Evolutionary conservation across 2,329 filamentous ascomycete species (phyloP).

Genomic region (Capronia americana): DNA sequence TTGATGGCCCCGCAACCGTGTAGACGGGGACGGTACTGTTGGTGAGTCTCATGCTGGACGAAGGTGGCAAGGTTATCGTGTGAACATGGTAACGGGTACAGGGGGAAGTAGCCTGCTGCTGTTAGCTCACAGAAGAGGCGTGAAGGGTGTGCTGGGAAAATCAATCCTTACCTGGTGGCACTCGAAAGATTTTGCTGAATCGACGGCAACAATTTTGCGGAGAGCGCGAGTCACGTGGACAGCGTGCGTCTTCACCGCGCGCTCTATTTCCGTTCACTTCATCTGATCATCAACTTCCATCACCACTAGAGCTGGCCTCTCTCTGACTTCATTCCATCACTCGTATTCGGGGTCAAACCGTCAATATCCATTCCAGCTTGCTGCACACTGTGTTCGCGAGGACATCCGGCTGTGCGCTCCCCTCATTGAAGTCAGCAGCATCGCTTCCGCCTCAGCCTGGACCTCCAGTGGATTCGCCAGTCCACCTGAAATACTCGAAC

Average conservation of each 20-base stretch:
- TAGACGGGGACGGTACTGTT: slow-evolving; percentile 88
- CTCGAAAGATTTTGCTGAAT: slow-evolving; percentile 13
- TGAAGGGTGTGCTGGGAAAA: not conserved
- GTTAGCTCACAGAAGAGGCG: not conserved
- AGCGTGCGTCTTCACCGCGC: not conserved
- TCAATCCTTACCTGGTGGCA: slow-evolving; percentile 19
- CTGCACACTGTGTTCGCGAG: not conserved
- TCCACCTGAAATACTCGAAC: not conserved
- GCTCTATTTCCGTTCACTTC: not conserved
- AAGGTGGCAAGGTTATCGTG: not conserved
- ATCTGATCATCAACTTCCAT: not conserved
- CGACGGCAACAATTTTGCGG: not conserved
- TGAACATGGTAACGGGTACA: not conserved
- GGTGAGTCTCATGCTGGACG: slow-evolving; percentile 54
- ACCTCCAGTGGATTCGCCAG: not conserved
- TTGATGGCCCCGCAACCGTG: slow-evolving; percentile 90
- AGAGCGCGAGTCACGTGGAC: not conserved
- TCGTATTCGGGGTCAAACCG: not conserved
- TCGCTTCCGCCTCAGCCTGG: not conserved
- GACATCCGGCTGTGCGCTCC: not conserved
- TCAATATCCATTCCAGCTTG: not conserved
- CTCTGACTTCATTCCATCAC: not conserved
- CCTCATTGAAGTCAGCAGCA: not conserved
- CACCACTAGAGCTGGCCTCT: not conserved
- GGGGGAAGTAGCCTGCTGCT: slow-evolving; percentile 10